Evolutionary conservation across 2,329 filamentous ascomycete genomes (phyloP).

Genomic region (Hypoxylon sp.): DNA sequence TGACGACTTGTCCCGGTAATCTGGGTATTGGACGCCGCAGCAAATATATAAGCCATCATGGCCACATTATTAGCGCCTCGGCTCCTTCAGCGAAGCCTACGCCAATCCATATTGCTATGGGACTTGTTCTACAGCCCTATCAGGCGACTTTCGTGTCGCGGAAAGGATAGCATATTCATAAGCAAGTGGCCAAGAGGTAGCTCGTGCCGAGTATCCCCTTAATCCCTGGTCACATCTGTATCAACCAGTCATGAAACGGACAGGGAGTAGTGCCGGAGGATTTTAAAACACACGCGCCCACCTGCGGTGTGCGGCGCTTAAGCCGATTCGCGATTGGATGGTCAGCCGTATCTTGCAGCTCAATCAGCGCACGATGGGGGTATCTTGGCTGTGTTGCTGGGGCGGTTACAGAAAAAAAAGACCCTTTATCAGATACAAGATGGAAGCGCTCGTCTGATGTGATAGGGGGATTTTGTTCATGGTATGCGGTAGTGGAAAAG

Average conservation of each 20-base stretch:
- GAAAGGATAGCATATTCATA: constrained; percentile 1
- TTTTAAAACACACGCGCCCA: constrained; percentile 53
- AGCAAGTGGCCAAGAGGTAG: constrained; percentile 22
- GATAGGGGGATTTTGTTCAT: constrained; percentile 15
- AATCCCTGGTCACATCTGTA: constrained; percentile 32
- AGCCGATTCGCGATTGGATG: constrained; percentile 40
- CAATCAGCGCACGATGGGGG: constrained; percentile 23
- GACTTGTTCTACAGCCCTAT: constrained; percentile 18
- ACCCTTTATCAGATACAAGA: constrained; percentile 11
- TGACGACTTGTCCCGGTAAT: constrained; percentile 29
- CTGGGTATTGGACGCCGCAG: constrained; percentile 37
- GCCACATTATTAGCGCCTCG: constrained; percentile 22
- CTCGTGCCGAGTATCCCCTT: constrained; percentile 24
- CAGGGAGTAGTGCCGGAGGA: constrained; percentile 36
- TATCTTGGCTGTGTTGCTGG: constrained; percentile 16
- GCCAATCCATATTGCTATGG: constrained; percentile 1
- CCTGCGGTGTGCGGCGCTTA: constrained; percentile 53
- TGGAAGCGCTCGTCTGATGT: constrained; percentile 27
- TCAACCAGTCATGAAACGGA: constrained; percentile 53
- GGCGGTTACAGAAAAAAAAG: constrained; percentile 22
- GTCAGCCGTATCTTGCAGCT: constrained; percentile 25
- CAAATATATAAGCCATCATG: constrained; percentile 13
- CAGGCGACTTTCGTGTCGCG: constrained; percentile 7
- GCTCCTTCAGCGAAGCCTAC: constrained; percentile 19
- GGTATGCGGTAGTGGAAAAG: neutral